A percentile compares a stretch with the other conserved stretches of the same genome.
phyloP scores from a whole-genome alignment of 2,329 filamentous ascomycete species.

The Monosporascus ibericus region DNA sequence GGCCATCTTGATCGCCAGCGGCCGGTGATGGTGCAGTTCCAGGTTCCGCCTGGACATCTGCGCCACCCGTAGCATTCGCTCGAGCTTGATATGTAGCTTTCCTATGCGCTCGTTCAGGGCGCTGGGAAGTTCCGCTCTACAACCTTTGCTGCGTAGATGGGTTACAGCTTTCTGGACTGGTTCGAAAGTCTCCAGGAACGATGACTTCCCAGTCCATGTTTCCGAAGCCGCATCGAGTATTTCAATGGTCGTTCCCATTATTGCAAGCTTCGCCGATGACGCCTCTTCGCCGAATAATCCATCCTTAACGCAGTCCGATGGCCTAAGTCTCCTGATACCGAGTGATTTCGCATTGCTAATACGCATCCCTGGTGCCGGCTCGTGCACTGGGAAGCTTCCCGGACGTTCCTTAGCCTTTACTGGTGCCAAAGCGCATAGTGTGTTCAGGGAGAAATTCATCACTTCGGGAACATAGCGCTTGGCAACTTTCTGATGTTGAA shows the following conservation, averaged over 20 bases:
- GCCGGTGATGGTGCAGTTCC: constrained; percentile 81
- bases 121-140: constrained; percentile 43
- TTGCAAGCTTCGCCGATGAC: constrained; percentile 39
- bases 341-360: constrained; percentile 37
- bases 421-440: constrained; percentile 62
- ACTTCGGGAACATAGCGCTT: constrained; percentile 88
- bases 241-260: constrained; percentile 56
- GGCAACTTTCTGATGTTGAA: constrained; percentile 78
- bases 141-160: constrained; percentile 52
- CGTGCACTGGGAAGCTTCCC: constrained; percentile 57
- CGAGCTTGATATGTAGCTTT: constrained; percentile 40
- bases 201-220: constrained; percentile 65
- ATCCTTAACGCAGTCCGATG: constrained; percentile 47
- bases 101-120: constrained; percentile 33
- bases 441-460: constrained; percentile 73
- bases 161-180: constrained; percentile 55
- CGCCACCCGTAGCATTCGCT: constrained; percentile 53
- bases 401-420: constrained; percentile 37
- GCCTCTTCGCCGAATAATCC: constrained; percentile 28
- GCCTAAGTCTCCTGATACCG: constrained; percentile 46
- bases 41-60: constrained; percentile 68
- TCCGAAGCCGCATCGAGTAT: constrained; percentile 64
- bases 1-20: constrained; percentile 78
- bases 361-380: constrained; percentile 45
- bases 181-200: constrained; percentile 74